phyloP scores from a whole-genome alignment of 768 basidiomycete genomes.

The Chlorophyllum brunneum region DNA sequence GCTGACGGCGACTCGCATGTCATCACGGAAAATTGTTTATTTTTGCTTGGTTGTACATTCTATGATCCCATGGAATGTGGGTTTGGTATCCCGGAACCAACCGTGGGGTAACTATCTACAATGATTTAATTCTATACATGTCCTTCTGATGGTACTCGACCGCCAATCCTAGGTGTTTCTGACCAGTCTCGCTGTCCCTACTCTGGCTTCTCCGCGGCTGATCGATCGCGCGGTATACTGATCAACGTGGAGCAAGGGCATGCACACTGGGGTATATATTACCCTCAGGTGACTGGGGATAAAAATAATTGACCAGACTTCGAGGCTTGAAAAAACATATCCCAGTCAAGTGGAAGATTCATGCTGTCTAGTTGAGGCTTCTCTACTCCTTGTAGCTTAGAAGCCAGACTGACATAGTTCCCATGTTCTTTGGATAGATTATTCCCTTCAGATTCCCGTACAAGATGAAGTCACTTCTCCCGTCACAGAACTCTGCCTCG shows the following conservation, averaged over 20 bases:
- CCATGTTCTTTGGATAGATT: constrained; percentile 3
- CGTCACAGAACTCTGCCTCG: constrained; percentile 6
- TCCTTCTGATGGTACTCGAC: constrained; percentile 7
- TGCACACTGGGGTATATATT: neutral
- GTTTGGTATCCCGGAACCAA: constrained; percentile 4
- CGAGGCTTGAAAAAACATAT: neutral
- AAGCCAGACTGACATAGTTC: neutral
- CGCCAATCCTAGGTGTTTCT: constrained; percentile 4
- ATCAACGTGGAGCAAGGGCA: neutral
- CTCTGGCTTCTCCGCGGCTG: constrained; percentile 8
- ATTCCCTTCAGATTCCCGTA: neutral
- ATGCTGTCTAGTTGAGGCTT: neutral
- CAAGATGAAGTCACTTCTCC: neutral
- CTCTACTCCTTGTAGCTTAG: neutral
- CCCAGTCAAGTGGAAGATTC: neutral
- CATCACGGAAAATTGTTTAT: constrained; percentile 9
- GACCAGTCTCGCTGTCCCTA: neutral
- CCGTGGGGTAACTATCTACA: neutral
- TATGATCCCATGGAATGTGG: neutral
- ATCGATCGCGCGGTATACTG: constrained; percentile 2
- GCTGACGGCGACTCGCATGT: constrained; percentile 8
- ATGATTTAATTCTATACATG: neutral
- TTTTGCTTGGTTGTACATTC: neutral
- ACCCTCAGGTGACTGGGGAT: constrained; percentile 1
- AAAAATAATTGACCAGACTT: constrained; percentile 3